Evolutionary conservation across 805 yeast species (phyloP), one percentile per base, ranked within the genome.

Genomic region (Wickerhamomyces subpelliculosus): DNA sequence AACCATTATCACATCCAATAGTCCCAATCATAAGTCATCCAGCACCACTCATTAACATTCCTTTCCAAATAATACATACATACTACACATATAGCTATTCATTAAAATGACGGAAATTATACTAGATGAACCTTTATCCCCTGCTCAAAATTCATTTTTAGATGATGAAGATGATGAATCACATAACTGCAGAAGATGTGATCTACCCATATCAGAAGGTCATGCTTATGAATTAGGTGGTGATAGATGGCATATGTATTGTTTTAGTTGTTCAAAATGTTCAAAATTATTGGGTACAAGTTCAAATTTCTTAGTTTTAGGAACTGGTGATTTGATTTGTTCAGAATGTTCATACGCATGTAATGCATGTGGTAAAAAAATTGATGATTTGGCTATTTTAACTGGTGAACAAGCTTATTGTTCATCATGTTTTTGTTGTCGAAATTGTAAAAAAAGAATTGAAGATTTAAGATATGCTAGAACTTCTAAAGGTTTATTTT

Each of bases 331-430:
- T 35, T 65, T 93, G 41, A 86, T 90, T 12, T 90, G 98, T 59
- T 77, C 86, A 30, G 82, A 82, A 40, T 90, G 98, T 59, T 84
- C 95, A n/a, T 94, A 90, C 57, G 75, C 81, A 32, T 90, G 98
- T 60, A 77, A 77, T 48, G 77, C 80, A 42, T 90, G 98, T 67
- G 75, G 78, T 35, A 82, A 81, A 54, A 84, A 86, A 57, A 93
- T 90, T 45, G 90, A 84, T 49, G 96, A 90, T 58, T 70, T 87
- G 66, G 97, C 98, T 12, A 89, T 93, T 23, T 68, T 90, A 25
- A 88, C 97, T 1, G 96, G 96, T 20, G 94, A 93, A 51, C 90
- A 85, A 56, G 96, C 97, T 3, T 93, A 86, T 59, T 93, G 97
- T 59, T 77, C 94, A 8, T 70, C 72, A 35, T 90, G 98, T 60